Percentiles rank a stretch among this genome's conserved stretches.
These are phyloP conservation scores for Fimicolochytrium jonesii DNA, from an alignment of 192 early-diverging fungal species.

Conservation along the genomic window DNA sequence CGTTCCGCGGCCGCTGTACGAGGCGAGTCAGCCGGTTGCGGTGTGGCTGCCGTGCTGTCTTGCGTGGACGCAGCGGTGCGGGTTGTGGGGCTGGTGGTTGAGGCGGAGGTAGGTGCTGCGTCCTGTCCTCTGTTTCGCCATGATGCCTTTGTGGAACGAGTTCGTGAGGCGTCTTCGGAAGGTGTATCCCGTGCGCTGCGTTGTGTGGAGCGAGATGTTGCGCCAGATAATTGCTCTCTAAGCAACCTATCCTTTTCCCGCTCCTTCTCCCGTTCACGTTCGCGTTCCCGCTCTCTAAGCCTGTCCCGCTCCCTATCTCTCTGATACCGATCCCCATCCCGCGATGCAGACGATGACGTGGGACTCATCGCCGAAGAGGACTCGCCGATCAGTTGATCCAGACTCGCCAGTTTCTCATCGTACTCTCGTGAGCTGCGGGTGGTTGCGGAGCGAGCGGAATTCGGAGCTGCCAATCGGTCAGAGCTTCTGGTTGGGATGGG, in stretches of 20 bases:
- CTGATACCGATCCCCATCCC: constrained; percentile 1
- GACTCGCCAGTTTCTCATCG: constrained; percentile 4
- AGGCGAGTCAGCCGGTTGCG: background rate
- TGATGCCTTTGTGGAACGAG: no score
- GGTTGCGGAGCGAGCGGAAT: background rate
- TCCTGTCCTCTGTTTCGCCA: no score
- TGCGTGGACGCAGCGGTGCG: background rate
- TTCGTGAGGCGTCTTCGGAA: no score
- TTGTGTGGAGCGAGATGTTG: no score
- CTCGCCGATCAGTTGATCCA: constrained; percentile 7
- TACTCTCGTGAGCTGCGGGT: constrained; percentile 11
- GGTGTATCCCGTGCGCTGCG: no score
- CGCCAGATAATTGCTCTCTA: no score
- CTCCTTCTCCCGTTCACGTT: constrained; percentile 1
- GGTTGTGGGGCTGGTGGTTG: background rate
- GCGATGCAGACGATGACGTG: background rate
- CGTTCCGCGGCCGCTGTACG: background rate
- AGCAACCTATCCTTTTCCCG: background rate
- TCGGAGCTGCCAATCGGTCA: background rate
- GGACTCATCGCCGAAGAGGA: background rate
- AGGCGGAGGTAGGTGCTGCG: background rate
- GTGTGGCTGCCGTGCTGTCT: background rate
- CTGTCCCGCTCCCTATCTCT: constrained; percentile 13
- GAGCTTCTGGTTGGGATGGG: background rate
- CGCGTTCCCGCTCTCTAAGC: constrained; percentile 2